Evolutionary conservation across 192 early-diverging fungal species (phyloP).

Genomic region (Coemansia sp.): DNA sequence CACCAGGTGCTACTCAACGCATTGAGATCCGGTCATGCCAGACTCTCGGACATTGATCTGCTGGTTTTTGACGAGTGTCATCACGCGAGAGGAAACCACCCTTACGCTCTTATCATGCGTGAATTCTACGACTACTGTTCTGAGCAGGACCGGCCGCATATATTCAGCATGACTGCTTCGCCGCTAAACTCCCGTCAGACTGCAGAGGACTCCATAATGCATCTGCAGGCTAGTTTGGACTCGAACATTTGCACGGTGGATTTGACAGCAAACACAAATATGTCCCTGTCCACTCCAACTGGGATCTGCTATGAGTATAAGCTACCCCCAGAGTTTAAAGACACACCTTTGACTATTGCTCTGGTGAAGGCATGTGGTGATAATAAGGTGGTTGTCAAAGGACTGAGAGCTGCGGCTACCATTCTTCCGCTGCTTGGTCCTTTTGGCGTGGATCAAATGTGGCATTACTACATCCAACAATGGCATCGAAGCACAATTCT

Average conservation of each 20-base stretch:
- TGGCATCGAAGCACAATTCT: slow-evolving; percentile 33
- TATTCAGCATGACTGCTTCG: slow-evolving; percentile 96
- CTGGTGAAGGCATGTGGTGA: slow-evolving; percentile 39
- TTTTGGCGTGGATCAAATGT: slow-evolving; percentile 74
- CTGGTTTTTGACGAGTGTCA: slow-evolving; percentile 97
- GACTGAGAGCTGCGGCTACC: slow-evolving; percentile 39
- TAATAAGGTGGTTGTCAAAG: slow-evolving; percentile 42
- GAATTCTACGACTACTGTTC: slow-evolving; percentile 70
- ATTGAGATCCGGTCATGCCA: slow-evolving; percentile 67
- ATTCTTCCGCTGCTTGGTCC: slow-evolving; percentile 66
- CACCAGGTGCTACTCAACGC: slow-evolving; percentile 81
- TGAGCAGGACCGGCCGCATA: slow-evolving; percentile 60
- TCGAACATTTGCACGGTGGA: slow-evolving; percentile 61
- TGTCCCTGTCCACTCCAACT: slow-evolving; percentile 10
- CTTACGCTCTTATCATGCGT: slow-evolving; percentile 78
- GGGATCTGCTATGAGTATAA: slow-evolving; percentile 55
- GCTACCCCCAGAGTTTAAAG: slow-evolving; percentile 44
- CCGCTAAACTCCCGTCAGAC: slow-evolving; percentile 57
- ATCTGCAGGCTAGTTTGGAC: slow-evolving; percentile 60
- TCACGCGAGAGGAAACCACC: slow-evolving; percentile 74
- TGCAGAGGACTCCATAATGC: slow-evolving; percentile 39
- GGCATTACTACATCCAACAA: slow-evolving; percentile 56
- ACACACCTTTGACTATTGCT: slow-evolving; percentile 45
- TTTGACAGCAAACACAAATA: slow-evolving; percentile 22
- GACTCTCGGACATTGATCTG: slow-evolving; percentile 69